Base-by-base conservation (phyloP, 1,139 yeast genomes). In the Debaryomyces fabryi region DNA sequence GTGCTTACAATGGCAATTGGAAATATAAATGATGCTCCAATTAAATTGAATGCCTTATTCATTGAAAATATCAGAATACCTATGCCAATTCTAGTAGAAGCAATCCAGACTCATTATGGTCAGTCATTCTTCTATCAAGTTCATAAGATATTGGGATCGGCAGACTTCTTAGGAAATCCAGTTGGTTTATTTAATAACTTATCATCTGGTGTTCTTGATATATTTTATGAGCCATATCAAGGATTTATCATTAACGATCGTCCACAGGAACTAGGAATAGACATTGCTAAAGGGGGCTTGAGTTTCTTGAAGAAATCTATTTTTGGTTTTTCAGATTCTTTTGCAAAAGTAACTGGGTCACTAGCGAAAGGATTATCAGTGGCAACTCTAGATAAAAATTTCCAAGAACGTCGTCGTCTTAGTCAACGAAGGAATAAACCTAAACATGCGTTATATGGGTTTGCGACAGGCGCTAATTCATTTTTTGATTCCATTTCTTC, bases 1-100 rank as follows among this genome's bases (percentile, higher is more conserved):
- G 85, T 93, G 42, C 72, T 95, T 52, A 91, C 98, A 0, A 92
- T 92, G 98, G 96, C 99, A 0, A 83, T 95, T 55, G 99, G 99
- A 25, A 95, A 93, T 65, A 89, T 95, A 51, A 92, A 93, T 61
- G 98, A 93, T 67, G 99, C 99, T 0, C 99, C 99, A 2, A 89
- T 95, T 35, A 82, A 87, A 58, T 72, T 95, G 61, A 90, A 93
- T 62, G 93, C 99, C 0, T 73, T 95, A 55, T 80, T 90, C 52
- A 79, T 93, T 64, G 97, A 91, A 59, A 95, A 95, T 63, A 84
- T 92, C 12, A 78, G 97, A 53, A 95, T 91, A 1, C 96, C 97
- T 4, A 65, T 87, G 7, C 91, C 95, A 2, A 76, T 87, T 39
- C 75, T 95, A 55, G 50, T 82, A 27, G 88, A 86, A 52, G 85